phyloP scores from a whole-genome alignment of 805 yeast species.

The Candida ponderosae region DNA sequence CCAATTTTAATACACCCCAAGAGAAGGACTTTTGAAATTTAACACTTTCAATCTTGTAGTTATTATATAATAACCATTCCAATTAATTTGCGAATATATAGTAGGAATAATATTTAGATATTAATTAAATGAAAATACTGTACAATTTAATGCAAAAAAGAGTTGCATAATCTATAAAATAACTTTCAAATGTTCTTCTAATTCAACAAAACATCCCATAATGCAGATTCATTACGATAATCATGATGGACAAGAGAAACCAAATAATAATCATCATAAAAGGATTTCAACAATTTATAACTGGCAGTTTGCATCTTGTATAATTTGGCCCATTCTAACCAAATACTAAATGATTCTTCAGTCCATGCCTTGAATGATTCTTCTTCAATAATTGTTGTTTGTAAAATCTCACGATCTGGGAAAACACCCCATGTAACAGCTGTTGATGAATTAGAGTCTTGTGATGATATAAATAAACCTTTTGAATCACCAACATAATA shows the following conservation, averaged over 20 bases:
- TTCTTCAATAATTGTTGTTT: slow-evolving; percentile 86
- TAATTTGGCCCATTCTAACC: slow-evolving; percentile 87
- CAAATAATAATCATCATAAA: slow-evolving; percentile 59
- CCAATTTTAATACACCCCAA: too few relatives aligned
- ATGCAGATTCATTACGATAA: slow-evolving; percentile 58
- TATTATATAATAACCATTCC: too few relatives aligned
- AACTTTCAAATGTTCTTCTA: slow-evolving; percentile 2
- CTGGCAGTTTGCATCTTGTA: slow-evolving; percentile 49
- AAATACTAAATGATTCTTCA: slow-evolving; percentile 87
- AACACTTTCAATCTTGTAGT: too few relatives aligned
- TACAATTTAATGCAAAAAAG: too few relatives aligned
- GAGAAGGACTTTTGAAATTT: too few relatives aligned
- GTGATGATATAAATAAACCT: slow-evolving; percentile 54
- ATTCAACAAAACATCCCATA: slow-evolving; percentile 58
- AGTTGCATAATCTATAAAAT: too few relatives aligned
- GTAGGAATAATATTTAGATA: too few relatives aligned
- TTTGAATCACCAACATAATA: slow-evolving; percentile 66
- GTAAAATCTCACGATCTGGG: slow-evolving; percentile 82
- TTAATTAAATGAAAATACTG: too few relatives aligned
- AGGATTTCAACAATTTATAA: slow-evolving; percentile 50
- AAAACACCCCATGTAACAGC: slow-evolving; percentile 99
- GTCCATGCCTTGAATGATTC: slow-evolving; percentile 95
- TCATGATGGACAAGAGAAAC: slow-evolving; percentile 89
- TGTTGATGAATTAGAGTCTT: slow-evolving; percentile 47
- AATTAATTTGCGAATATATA: too few relatives aligned